These are phyloP conservation scores for Plasmodium malariae DNA, from an alignment of 169 alveolate species.

Conservation along the genomic window DNA sequence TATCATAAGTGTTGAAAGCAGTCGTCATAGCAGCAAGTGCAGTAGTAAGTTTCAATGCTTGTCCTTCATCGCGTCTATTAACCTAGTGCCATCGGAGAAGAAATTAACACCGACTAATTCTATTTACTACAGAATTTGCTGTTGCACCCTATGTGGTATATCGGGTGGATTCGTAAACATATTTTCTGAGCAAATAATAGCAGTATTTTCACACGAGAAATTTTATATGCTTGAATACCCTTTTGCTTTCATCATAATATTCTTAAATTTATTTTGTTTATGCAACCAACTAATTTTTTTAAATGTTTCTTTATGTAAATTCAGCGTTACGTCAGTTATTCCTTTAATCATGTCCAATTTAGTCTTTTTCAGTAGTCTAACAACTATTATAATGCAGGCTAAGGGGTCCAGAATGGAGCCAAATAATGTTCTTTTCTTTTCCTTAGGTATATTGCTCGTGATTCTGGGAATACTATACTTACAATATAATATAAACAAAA, in stretches of 20 bases:
- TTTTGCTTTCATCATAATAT: constrained; percentile 26
- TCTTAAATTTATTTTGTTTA: constrained; percentile 43
- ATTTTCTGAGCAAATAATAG: constrained; percentile 63
- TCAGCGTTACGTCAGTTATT: constrained; percentile 60
- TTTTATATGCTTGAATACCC: constrained; percentile 31
- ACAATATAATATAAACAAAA: constrained; percentile 56
- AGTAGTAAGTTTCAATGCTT: constrained; percentile 23
- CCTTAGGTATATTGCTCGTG: constrained; percentile 45
- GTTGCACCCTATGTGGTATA: constrained; percentile 57
- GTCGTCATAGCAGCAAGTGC: neutral
- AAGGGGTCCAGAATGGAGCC: constrained; percentile 1
- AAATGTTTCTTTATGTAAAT: constrained; percentile 37
- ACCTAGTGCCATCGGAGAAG: neutral
- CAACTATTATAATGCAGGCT: constrained; percentile 46
- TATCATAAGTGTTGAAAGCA: neutral
- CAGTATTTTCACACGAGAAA: constrained; percentile 29
- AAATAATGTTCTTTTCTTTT: constrained; percentile 9
- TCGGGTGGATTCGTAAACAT: constrained; percentile 73
- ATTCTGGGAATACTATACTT: constrained; percentile 48
- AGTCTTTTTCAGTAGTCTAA: constrained; percentile 49
- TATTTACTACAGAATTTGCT: constrained; percentile 46
- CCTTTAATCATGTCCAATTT: constrained; percentile 62
- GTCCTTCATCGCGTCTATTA: constrained; percentile 23
- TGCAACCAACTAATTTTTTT: constrained; percentile 50
- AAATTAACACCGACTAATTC: neutral